phyloP scores from a whole-genome alignment of 1,284 basidiomycete genomes.

The Thecaphora thlaspeos region DNA sequence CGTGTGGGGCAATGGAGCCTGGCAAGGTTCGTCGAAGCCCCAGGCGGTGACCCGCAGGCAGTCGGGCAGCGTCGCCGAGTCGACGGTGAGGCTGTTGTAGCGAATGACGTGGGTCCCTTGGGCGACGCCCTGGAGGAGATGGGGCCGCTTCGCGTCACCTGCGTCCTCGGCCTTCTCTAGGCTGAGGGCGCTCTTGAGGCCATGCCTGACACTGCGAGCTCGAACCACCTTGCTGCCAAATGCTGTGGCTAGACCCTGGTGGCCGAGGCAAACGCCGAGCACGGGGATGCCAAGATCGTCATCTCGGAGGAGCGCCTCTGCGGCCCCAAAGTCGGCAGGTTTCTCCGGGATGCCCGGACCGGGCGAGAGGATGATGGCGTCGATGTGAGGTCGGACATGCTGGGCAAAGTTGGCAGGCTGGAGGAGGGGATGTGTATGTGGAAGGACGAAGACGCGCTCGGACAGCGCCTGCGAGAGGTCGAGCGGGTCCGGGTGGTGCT shows the following conservation, averaged over 20 bases:
- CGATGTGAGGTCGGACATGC: conserved; percentile 46
- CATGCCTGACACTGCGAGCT: conserved; percentile 39
- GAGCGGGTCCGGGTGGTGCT: conserved; percentile 5
- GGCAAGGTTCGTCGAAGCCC: conserved; percentile 22
- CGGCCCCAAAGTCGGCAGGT: conserved; percentile 45
- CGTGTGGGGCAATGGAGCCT: not conserved
- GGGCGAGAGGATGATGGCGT: conserved; percentile 53
- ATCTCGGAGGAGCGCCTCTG: conserved; percentile 36
- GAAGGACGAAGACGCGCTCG: conserved; percentile 44
- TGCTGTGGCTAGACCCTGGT: conserved; percentile 81
- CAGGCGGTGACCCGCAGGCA: conserved; percentile 61
- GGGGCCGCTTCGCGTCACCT: conserved; percentile 52
- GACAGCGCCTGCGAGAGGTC: conserved; percentile 7
- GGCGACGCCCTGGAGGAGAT: conserved; percentile 67
- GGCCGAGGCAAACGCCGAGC: conserved; percentile 86
- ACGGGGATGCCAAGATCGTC: conserved; percentile 64
- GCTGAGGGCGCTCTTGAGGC: conserved; percentile 34
- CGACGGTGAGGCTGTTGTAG: conserved; percentile 67
- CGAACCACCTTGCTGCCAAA: conserved; percentile 65
- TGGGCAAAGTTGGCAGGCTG: conserved; percentile 23
- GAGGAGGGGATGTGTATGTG: conserved; percentile 44
- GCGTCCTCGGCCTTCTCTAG: not conserved
- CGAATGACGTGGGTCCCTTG: conserved; percentile 72
- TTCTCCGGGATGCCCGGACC: conserved; percentile 50
- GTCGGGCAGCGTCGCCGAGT: conserved; percentile 58